Conservation (phyloP, 305 asterid species). For the Caryopteris hybrid region DNA sequence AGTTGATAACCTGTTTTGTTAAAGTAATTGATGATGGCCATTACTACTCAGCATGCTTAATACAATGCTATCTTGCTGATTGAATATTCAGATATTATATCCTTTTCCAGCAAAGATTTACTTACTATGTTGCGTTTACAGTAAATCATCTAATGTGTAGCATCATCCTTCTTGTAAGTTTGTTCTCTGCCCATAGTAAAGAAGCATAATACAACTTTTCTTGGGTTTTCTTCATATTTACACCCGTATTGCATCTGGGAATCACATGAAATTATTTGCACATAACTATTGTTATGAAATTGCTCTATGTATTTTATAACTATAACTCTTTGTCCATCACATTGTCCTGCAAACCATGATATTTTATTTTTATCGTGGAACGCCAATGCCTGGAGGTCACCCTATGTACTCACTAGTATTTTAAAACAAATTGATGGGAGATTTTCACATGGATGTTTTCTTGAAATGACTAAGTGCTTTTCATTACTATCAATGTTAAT, state of each 20-base stretch:
- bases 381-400: neutral
- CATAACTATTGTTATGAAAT: neutral
- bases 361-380: neutral
- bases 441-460: neutral
- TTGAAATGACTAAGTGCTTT: neutral
- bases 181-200: neutral
- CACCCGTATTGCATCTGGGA: neutral
- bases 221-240: neutral
- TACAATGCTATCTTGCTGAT: neutral
- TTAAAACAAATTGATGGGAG: neutral
- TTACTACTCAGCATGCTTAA: neutral
- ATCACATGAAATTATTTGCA: no score
- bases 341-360: neutral
- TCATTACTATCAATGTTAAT: neutral
- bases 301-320: neutral
- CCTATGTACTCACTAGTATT: no score
- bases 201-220: neutral
- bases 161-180: neutral
- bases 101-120: conserved; percentile 1
- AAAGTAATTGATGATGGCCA: neutral
- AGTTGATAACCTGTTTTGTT: conserved; percentile 4
- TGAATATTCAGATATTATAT: neutral
- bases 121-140: neutral
- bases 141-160: neutral
- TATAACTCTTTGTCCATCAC: neutral